Conservation (phyloP, 345 rosid species). For the Eutrema japonicum region DNA sequence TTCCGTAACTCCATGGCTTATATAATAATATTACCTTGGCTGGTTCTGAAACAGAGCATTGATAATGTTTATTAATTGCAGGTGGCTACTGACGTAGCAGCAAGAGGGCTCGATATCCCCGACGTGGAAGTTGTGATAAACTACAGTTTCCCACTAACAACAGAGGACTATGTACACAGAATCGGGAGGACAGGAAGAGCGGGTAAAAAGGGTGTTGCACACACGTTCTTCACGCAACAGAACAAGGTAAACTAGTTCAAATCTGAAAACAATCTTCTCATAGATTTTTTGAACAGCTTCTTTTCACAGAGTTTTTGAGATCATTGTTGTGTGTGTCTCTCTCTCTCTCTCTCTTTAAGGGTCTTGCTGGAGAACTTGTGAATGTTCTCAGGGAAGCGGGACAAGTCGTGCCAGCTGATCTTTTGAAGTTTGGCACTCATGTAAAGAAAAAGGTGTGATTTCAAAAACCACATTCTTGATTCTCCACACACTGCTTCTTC, state of each 20-base stretch:
- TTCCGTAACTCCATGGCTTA: slow-evolving; percentile 12
- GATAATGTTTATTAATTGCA: slow-evolving; percentile 34
- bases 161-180: slow-evolving; percentile 94
- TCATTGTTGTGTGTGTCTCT: too few relatives aligned
- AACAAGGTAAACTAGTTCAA: slow-evolving; percentile 64
- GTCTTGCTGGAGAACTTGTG: slow-evolving; percentile 92
- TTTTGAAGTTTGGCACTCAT: slow-evolving; percentile 90
- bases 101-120: slow-evolving; percentile 92
- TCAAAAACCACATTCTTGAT: not conserved
- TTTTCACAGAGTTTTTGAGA: not conserved
- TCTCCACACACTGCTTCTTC: not conserved
- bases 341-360: slow-evolving; percentile 47
- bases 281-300: not conserved
- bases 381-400: slow-evolving; percentile 91
- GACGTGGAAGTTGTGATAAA: slow-evolving; percentile 97
- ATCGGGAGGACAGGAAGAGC: slow-evolving; percentile 98
- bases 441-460: slow-evolving; percentile 83
- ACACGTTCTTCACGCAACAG: slow-evolving; percentile 84
- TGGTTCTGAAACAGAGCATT: slow-evolving; percentile 31
- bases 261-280: not conserved
- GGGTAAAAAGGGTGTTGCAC: slow-evolving; percentile 96
- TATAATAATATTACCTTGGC: slow-evolving; percentile 1
- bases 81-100: slow-evolving; percentile 99
- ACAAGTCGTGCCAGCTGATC: slow-evolving; percentile 81
- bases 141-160: slow-evolving; percentile 90